These are phyloP conservation scores for Rhazya stricta DNA, from an alignment of 257 asterid genomes.

Conservation along the genomic window DNA sequence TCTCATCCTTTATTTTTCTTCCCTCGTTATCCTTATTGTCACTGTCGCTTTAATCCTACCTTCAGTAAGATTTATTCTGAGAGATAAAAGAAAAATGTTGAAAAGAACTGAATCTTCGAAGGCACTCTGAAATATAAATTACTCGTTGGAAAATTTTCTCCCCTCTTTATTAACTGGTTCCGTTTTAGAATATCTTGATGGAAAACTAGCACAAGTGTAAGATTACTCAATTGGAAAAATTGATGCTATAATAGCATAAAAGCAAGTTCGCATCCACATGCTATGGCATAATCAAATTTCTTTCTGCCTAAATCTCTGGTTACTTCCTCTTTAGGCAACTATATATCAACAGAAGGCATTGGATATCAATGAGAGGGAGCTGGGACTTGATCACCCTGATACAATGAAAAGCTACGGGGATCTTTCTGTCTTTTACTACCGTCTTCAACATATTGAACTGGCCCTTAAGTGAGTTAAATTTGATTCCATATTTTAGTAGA, in stretches of 20 bases:
- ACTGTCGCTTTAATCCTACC: not conserved
- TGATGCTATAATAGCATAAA: not conserved
- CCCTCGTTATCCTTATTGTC: not conserved
- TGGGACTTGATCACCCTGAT: conserved; percentile 99
- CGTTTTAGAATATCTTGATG: not conserved
- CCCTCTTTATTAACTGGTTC: not conserved
- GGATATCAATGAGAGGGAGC: conserved; percentile 96
- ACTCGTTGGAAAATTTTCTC: not conserved
- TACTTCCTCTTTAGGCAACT: conserved; percentile 62
- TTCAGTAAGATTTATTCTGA: not conserved
- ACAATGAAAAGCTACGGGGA: conserved; percentile 99
- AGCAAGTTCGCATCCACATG: not conserved
- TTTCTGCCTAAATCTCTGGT: conserved; percentile 6
- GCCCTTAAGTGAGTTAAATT: conserved; percentile 75
- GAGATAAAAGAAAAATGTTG: not conserved
- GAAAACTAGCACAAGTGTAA: not conserved
- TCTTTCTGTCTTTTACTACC: conserved; percentile 94
- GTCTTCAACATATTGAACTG: conserved; percentile 96
- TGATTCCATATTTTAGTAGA: conserved; percentile 1
- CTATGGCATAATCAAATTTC: conserved; percentile 13
- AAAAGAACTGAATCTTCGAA: not conserved
- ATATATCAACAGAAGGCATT: conserved; percentile 96
- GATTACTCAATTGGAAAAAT: not conserved
- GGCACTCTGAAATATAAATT: not conserved
- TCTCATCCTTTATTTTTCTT: not conserved